These are phyloP conservation scores for Tylopilus sp. DNA, from an alignment of 768 basidiomycete genomes.

Conservation along the genomic window DNA sequence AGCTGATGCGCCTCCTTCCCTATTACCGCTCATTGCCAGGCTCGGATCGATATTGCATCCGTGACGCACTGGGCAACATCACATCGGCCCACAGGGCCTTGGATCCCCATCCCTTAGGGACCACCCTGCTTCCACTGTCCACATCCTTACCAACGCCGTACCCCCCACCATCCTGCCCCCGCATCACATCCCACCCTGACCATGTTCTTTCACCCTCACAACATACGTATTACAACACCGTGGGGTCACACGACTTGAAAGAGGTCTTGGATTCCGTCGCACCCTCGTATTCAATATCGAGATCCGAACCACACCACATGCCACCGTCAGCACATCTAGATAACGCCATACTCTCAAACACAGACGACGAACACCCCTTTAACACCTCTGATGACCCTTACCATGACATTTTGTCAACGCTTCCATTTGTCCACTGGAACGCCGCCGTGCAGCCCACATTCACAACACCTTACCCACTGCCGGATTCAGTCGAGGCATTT, in stretches of 20 bases:
- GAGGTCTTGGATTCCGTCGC: constrained; percentile 8
- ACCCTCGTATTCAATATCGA: constrained; percentile 8
- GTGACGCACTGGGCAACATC: constrained; percentile 20
- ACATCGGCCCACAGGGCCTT: constrained; percentile 5
- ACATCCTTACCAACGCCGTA: constrained; percentile 1
- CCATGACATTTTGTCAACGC: constrained; percentile 9
- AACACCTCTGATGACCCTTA: constrained; percentile 14
- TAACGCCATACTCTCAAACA: constrained; percentile 1
- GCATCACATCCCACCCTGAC: constrained; percentile 8
- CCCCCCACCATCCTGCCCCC: constrained; percentile 1
- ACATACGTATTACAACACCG: constrained; percentile 5
- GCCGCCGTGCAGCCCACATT: constrained; percentile 17
- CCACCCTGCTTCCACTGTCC: constrained; percentile 6
- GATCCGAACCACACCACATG: constrained; percentile 14
- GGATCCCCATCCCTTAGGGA: constrained; percentile 20
- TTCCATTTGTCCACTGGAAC: constrained; percentile 27
- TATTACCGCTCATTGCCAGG: constrained; percentile 35
- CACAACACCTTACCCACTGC: not conserved
- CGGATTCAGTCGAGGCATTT: constrained; percentile 30
- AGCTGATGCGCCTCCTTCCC: constrained; percentile 38
- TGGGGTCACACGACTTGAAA: constrained; percentile 12
- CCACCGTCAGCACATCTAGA: constrained; percentile 9
- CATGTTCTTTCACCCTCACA: not conserved
- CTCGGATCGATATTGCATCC: constrained; percentile 28
- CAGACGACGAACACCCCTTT: constrained; percentile 3